Evolutionary conservation across 192 early-diverging fungal genomes (phyloP), one percentile per base, ranked within the genome.

Genomic region (Linnemannia zychae): DNA sequence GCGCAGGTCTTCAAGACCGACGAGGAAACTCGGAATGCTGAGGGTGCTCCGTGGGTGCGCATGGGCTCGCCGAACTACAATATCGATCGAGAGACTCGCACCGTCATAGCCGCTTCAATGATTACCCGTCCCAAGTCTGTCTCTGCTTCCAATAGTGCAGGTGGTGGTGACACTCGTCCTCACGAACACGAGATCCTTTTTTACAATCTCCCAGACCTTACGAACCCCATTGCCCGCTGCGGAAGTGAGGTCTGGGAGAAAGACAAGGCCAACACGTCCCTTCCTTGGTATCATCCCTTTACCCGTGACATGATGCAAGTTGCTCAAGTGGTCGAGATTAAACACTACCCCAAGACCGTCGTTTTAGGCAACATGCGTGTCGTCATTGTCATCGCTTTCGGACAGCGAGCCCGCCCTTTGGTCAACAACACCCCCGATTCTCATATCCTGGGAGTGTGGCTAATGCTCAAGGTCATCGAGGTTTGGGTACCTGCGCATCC

Each of bases 61-160:
- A 75, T 68, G 20, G 74, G 69, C 3, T 77, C 75, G 2, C 81
- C 81, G 0, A 65, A 77, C 12, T 82, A 82, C 37, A 53, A 77
- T 11, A 77, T 73, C 24, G 75, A 82, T 44, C 15, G 50, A 3
- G 24, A 18, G 4, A 67, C 74, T 15, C 72, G 76, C 17, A 67
- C 75, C n/a, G 67, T 70, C 60, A 65, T 82, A 31, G 68, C 81
- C 3, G 81, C 75, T 5, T 82, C 81, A 3, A 76, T 82, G 74
- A 57, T 82, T 24, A 48, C 71, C 36, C 38, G 75, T 38, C 72
- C 46, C 20, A 28, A 46, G 38, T 20, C 67, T 33, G 37, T 68
- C 15, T 17, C 33, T n/a, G n/a, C n/a, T 20, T 36, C 67, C 38
- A 40, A 7, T 34, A 40, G 20, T 17, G 13, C 28, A 17, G 36